Evolutionary conservation across 2,329 filamentous ascomycete genomes (phyloP), one percentile per base, ranked within the genome.

Genomic region (Dactylonectria macrodidyma): DNA sequence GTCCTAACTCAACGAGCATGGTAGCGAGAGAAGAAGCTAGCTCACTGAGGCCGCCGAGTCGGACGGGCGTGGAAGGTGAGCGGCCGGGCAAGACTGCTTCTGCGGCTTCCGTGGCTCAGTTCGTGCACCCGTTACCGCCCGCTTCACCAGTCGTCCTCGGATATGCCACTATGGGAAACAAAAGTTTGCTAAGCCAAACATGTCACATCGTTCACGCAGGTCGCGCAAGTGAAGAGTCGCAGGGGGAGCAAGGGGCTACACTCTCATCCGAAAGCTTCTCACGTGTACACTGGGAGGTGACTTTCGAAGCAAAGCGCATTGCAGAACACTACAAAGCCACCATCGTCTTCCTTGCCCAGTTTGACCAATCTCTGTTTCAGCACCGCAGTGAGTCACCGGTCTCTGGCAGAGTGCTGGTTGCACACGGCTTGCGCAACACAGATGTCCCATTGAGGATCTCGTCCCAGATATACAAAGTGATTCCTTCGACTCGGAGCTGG

Each of bases 381-480:
- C n/a, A 47, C 44, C 44, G 22, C 44, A 47, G 16, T 22, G 44
- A 47, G 44, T 47, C 44, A 22, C 44, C 44, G n/a, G 44, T 47
- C 4, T 47, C n/a, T 47, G 44, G 44, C 44, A 47, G 44, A 7
- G 44, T 47, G 22, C 44, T 47, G n/a, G 44, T 47, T 47, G 44
- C 44, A n/a, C 44, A 47, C 44, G 44, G 44, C 44, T 47, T 47
- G 44, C 44, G 44, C 44, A 47, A 47, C 44, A 47, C 44, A 47
- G 16, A 47, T 22, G 44, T 47, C 44, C n/a, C 44, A 47, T 47
- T 47, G 44, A 47, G 44, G 44, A 47, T 47, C 44, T 47, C 44
- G n/a, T 47, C 44, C 44, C 44, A 22, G 44, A 47, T 47, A 47
- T 22, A 47, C 44, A 47, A 47, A 22, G n/a, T 47, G 44, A 47